These are phyloP conservation scores for Debaryomyces fabryi DNA, from an alignment of 1,139 yeast genomes.

Conservation along the genomic window DNA sequence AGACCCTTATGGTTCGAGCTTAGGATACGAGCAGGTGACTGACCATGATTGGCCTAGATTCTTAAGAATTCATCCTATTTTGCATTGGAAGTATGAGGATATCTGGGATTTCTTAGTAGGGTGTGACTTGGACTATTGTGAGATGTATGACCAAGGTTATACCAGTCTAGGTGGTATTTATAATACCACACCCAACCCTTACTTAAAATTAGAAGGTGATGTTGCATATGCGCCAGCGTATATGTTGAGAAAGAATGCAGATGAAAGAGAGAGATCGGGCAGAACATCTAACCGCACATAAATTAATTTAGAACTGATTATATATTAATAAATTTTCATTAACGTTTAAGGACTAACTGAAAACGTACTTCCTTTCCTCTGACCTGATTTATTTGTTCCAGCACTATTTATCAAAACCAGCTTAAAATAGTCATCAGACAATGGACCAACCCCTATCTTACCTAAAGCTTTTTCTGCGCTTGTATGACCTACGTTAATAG, in stretches of 20 bases:
- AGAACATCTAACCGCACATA: slow-evolving; percentile 17
- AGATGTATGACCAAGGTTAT: slow-evolving; percentile 73
- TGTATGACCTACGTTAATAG: slow-evolving; percentile 62
- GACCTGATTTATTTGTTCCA: slow-evolving; percentile 25
- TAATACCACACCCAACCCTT: slow-evolving; percentile 70
- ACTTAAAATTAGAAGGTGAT: slow-evolving; percentile 36
- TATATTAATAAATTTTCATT: slow-evolving; percentile 1
- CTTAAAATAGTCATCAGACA: slow-evolving; percentile 54
- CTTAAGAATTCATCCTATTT: slow-evolving; percentile 75
- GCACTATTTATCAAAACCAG: slow-evolving; percentile 38
- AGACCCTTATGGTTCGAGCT: slow-evolving; percentile 70
- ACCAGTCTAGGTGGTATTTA: slow-evolving; percentile 80
- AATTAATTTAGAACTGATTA: slow-evolving; percentile 4
- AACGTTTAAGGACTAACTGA: slow-evolving; percentile 6
- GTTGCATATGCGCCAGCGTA: slow-evolving; percentile 63
- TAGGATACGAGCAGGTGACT: slow-evolving; percentile 62
- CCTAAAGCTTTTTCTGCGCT: slow-evolving; percentile 82
- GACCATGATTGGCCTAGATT: slow-evolving; percentile 91
- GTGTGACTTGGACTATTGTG: slow-evolving; percentile 60
- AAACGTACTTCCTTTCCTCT: slow-evolving; percentile 23
- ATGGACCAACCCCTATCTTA: slow-evolving; percentile 79
- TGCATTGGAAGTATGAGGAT: slow-evolving; percentile 78
- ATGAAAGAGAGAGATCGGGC: slow-evolving; percentile 55
- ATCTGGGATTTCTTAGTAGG: slow-evolving; percentile 70
- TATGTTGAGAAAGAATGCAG: slow-evolving; percentile 57